Conservation (phyloP, 2,329 filamentous ascomycete genomes). For the Tolypocladium sp. region DNA sequence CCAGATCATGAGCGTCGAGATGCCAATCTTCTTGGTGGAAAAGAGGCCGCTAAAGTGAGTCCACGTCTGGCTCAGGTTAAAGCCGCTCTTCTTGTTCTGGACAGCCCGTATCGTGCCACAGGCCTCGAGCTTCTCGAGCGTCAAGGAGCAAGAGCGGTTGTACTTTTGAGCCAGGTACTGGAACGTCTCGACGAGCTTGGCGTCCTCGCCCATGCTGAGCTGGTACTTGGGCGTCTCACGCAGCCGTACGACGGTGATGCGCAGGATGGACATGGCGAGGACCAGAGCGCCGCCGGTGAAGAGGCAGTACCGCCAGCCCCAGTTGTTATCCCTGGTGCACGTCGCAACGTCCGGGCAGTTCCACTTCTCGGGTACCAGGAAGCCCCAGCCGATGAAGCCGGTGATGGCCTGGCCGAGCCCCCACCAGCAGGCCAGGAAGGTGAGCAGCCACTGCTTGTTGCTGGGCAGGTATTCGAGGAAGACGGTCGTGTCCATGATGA, state of each 20-base stretch:
- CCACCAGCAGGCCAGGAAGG: slow-evolving; percentile 38
- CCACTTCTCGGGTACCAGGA: slow-evolving; percentile 38
- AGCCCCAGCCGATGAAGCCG: slow-evolving; percentile 34
- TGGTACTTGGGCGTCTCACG: slow-evolving; percentile 41
- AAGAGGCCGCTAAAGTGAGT: slow-evolving; percentile 59
- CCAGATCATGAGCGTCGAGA: slow-evolving; percentile 58
- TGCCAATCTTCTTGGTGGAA: slow-evolving; percentile 45
- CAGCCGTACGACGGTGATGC: slow-evolving; percentile 35
- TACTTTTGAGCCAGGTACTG: slow-evolving; percentile 39
- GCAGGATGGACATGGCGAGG: slow-evolving; percentile 32
- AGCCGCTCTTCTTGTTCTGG: slow-evolving; percentile 21
- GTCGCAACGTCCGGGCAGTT: slow-evolving; percentile 31
- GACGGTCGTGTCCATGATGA: slow-evolving; percentile 41
- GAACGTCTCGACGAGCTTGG: slow-evolving; percentile 38
- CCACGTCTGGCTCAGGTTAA: slow-evolving; percentile 21
- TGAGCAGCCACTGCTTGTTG: slow-evolving; percentile 37
- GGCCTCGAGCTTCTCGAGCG: slow-evolving; percentile 33
- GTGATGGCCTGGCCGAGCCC: slow-evolving; percentile 40
- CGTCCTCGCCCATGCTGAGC: slow-evolving; percentile 34
- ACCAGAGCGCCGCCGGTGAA: slow-evolving; percentile 36
- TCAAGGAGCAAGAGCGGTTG: slow-evolving; percentile 28
- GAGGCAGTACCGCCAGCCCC: slow-evolving; percentile 40
- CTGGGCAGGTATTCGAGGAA: slow-evolving; percentile 42
- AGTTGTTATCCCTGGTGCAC: slow-evolving; percentile 35
- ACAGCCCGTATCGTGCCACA: slow-evolving; percentile 32